Evolutionary conservation across 225 moss, liverwort and hornwort species (phyloP), one percentile per base, ranked within the genome.

Genomic region (Polytrichum formosum): DNA sequence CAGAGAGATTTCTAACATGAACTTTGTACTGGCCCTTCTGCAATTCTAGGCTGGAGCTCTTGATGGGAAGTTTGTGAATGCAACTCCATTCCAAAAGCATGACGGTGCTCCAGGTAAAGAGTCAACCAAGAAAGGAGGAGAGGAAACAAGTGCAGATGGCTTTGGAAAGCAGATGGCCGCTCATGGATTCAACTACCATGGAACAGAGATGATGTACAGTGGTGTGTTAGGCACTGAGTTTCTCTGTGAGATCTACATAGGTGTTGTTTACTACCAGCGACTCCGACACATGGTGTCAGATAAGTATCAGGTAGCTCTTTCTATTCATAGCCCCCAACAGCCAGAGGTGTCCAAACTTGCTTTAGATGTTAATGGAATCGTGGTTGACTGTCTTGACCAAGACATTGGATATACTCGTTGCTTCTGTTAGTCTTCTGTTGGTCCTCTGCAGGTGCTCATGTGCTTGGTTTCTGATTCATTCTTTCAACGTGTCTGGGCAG

Each of bases 261-360:
- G 97, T 53, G 88, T 92, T 22, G 97, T 97, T 6, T 97, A 97
- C 70, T 97, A 94, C 67, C 94, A 97, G 78, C 78, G 97, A 60
- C 88, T 97, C 29, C 89, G 97, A 23, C 97, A 97, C 81, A 97
- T 97, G 97, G 97, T 97, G 63, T 90, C 90, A 16, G 94, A 97
- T 75, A 97, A 97, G 85, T 97, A 91, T 72, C 97, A 97, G 94
- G 97, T 97, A 83, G 66, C 5, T 4, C 56, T 55, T 16, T 59
- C 22, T 55, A 61, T 26, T 46, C 16, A 46, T 46, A 46, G 16
- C 3, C 46, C 46, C 46, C 16, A 46, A 46, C 46, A 46, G 3
- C 46, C 46, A 46, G 46, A 16, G 13, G 46, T 13, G 46, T 46
- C 16, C 46, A 46, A 46, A 46, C 3, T 37, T 37, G 37, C 13